A percentile compares a stretch with the other conserved stretches of the same genome.
phyloP scores from a whole-genome alignment of 352 stramenopile genomes.

The Phytophthora nicotianae region DNA sequence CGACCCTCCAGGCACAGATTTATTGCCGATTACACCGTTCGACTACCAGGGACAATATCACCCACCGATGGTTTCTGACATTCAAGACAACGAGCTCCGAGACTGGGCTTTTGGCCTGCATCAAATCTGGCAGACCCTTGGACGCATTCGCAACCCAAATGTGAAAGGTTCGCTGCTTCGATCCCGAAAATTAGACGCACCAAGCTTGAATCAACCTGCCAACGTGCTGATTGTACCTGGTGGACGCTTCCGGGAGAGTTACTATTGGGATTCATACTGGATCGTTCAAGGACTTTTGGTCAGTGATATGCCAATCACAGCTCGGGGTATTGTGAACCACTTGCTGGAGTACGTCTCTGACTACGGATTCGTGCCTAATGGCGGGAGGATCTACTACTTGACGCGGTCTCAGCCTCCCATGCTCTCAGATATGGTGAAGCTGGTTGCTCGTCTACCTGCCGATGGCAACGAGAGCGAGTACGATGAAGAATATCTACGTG shows the following conservation, averaged over 20 bases:
- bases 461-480: constrained; percentile 53
- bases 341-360: constrained; percentile 86
- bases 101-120: constrained; percentile 79
- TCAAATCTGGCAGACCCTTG: constrained; percentile 75
- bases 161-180: constrained; percentile 66
- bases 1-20: constrained; percentile 73
- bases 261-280: constrained; percentile 95
- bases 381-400: constrained; percentile 91
- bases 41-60: constrained; percentile 63
- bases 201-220: constrained; percentile 38
- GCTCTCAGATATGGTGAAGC: constrained; percentile 86
- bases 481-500: constrained; percentile 57
- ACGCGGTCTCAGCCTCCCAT: constrained; percentile 90
- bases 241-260: constrained; percentile 91
- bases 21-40: constrained; percentile 70
- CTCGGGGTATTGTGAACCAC: constrained; percentile 83
- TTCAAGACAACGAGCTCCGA: constrained; percentile 53
- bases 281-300: constrained; percentile 89
- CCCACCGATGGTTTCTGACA: constrained; percentile 60
- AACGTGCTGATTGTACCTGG: constrained; percentile 88
- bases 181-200: constrained; percentile 41
- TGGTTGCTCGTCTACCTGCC: constrained; percentile 46
- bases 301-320: constrained; percentile 80
- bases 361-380: constrained; percentile 91
- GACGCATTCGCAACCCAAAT: constrained; percentile 53